These are phyloP conservation scores for Phylloporus sp. DNA, from an alignment of 768 basidiomycete genomes.

Conservation along the genomic window DNA sequence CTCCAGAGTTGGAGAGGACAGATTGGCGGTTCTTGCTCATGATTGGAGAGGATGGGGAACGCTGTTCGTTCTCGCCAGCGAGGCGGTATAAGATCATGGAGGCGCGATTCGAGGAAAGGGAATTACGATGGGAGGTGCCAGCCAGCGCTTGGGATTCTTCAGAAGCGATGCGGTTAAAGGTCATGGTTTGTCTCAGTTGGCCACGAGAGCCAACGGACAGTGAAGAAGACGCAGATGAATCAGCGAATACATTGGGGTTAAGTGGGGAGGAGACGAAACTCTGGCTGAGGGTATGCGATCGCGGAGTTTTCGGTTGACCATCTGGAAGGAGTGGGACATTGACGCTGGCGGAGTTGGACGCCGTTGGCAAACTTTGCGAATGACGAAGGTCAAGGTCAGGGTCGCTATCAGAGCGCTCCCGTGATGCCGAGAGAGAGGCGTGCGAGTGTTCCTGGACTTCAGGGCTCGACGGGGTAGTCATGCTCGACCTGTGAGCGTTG, in stretches of 20 bases:
- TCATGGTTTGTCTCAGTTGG: constrained; percentile 36
- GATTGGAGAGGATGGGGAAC: constrained; percentile 32
- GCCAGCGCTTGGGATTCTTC: constrained; percentile 44
- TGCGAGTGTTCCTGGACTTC: constrained; percentile 47
- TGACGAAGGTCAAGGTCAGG: constrained; percentile 6
- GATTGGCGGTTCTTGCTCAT: constrained; percentile 39
- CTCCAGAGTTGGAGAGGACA: constrained; percentile 47
- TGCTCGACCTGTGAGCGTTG: constrained; percentile 1
- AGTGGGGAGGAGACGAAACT: constrained; percentile 50
- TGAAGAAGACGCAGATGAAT: constrained; percentile 5
- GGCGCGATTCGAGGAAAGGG: constrained; percentile 34
- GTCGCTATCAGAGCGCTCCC: constrained; percentile 9
- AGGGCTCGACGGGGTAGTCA: constrained; percentile 44
- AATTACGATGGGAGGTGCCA: constrained; percentile 21
- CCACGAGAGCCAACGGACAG: constrained; percentile 33
- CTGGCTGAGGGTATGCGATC: constrained; percentile 20
- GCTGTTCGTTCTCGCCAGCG: constrained; percentile 33
- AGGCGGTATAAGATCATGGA: constrained; percentile 69
- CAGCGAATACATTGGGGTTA: constrained; percentile 37
- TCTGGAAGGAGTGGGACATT: constrained; percentile 31
- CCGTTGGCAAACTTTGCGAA: constrained; percentile 8
- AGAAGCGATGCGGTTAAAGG: constrained; percentile 41
- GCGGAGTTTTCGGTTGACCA: constrained; percentile 14
- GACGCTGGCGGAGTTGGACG: constrained; percentile 24
- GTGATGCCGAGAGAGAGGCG: not conserved